These are phyloP conservation scores for Dothideomycetes sp. DNA, from an alignment of 2,329 filamentous ascomycete species.

Conservation along the genomic window DNA sequence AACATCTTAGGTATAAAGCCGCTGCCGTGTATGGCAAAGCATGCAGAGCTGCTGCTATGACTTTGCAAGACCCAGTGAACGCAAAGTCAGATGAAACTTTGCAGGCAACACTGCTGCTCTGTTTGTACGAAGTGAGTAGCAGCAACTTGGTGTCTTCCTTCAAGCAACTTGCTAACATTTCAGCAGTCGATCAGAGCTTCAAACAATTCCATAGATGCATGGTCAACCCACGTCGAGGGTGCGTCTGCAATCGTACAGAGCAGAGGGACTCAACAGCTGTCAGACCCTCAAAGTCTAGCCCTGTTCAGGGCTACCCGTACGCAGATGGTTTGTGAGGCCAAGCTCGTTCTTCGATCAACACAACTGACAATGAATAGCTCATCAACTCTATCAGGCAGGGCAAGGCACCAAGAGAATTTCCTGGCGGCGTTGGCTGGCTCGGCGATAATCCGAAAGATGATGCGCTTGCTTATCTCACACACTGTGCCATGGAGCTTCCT, in stretches of 20 bases:
- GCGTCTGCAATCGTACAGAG: constrained; percentile 49
- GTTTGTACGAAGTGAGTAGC: constrained; percentile 47
- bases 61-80: constrained; percentile 42
- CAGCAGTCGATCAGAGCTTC: constrained; percentile 17
- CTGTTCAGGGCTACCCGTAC: constrained; percentile 11
- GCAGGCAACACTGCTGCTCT: constrained; percentile 50
- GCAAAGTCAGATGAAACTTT: constrained; percentile 50
- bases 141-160: too few relatives aligned
- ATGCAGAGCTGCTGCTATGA: constrained; percentile 32
- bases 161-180: neutral
- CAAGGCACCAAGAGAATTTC: constrained; percentile 2
- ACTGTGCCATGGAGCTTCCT: constrained; percentile 8
- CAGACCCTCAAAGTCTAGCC: constrained; percentile 4
- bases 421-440: constrained; percentile 7
- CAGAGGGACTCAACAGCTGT: constrained; percentile 30
- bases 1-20: constrained; percentile 1
- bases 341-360: neutral
- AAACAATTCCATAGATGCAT: constrained; percentile 40
- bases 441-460: constrained; percentile 7
- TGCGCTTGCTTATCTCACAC: constrained; percentile 2
- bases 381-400: constrained; percentile 12
- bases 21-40: constrained; percentile 7
- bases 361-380: neutral
- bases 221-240: constrained; percentile 51
- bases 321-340: constrained; percentile 2